A percentile compares a stretch with the other conserved stretches of the same genome.
These are phyloP conservation scores for Neurospora sp. DNA, from an alignment of 495 filamentous ascomycete species.

Conservation along the genomic window DNA sequence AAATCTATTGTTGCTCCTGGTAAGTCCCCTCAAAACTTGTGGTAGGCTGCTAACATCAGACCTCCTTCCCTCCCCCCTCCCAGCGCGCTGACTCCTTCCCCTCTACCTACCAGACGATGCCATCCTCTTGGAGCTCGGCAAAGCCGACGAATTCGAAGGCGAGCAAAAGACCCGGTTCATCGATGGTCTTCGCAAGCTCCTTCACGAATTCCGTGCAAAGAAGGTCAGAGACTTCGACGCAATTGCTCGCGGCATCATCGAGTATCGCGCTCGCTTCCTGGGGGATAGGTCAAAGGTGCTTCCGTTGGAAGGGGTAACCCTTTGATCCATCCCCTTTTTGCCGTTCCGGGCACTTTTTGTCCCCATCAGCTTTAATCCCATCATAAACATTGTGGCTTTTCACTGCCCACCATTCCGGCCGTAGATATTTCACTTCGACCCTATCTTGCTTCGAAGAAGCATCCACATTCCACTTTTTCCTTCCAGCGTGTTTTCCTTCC, in stretches of 20 bases:
- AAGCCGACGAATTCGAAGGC: constrained; percentile 56
- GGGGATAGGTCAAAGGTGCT: constrained; percentile 43
- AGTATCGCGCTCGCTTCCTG: constrained; percentile 55
- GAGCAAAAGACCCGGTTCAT: constrained; percentile 65
- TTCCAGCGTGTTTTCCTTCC: constrained; percentile 7
- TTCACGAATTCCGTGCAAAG: constrained; percentile 62
- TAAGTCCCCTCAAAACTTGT: constrained; percentile 43
- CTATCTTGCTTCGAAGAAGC: constrained; percentile 1
- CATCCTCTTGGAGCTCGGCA: constrained; percentile 74
- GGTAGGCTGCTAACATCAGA: constrained; percentile 23
- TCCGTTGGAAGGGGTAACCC: constrained; percentile 25
- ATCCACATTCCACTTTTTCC: not conserved
- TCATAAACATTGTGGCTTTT: not conserved
- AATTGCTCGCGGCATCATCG: constrained; percentile 72
- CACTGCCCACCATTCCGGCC: constrained; percentile 3
- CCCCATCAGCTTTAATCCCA: not conserved
- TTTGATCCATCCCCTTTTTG: constrained; percentile 14
- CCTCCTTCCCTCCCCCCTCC: constrained; percentile 15
- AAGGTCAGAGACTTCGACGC: constrained; percentile 71
- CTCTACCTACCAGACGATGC: constrained; percentile 63
- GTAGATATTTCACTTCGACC: constrained; percentile 9
- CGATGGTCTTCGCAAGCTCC: constrained; percentile 61
- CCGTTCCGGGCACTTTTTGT: not conserved
- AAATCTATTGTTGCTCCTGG: constrained; percentile 64
- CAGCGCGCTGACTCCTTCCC: constrained; percentile 48